These are phyloP conservation scores for Carpinus viminea DNA, from an alignment of 306 rosid species.

Conservation along the genomic window DNA sequence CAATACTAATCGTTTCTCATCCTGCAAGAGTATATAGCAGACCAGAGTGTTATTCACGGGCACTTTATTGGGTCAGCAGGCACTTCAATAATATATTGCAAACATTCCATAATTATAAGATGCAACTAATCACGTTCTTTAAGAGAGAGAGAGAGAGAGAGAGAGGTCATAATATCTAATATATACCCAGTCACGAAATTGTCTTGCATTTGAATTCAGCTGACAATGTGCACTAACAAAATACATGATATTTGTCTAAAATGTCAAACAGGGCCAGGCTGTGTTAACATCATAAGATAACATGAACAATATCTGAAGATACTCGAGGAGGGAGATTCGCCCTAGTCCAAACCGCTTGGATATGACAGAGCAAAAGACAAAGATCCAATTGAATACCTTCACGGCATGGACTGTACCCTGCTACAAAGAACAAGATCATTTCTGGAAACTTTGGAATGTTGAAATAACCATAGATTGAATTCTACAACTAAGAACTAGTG, in stretches of 20 bases:
- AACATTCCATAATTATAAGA: not conserved
- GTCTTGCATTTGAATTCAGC: not conserved
- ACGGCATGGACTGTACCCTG: conserved; percentile 31
- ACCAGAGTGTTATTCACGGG: not conserved
- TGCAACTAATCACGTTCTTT: not conserved
- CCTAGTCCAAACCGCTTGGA: conserved; percentile 37
- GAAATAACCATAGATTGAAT: not conserved
- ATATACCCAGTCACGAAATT: not conserved
- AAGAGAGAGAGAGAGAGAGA: not conserved
- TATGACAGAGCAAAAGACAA: conserved; percentile 13
- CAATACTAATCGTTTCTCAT: not conserved
- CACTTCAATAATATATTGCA: not conserved
- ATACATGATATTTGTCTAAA: not conserved
- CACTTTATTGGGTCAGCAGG: not conserved
- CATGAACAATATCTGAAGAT: conserved; percentile 24
- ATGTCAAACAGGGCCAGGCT: not conserved
- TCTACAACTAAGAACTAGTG: not conserved
- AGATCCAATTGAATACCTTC: conserved; percentile 28
- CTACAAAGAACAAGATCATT: not conserved
- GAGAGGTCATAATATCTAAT: not conserved
- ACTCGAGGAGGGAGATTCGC: conserved; percentile 20
- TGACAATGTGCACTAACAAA: not conserved
- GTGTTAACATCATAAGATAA: not conserved
- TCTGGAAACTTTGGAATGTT: not conserved
- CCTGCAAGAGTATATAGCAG: not conserved